Percentiles rank a stretch among this genome's conserved stretches.
Conservation (phyloP, 805 yeast species). For the Cyberlindnera mississippiensis region DNA sequence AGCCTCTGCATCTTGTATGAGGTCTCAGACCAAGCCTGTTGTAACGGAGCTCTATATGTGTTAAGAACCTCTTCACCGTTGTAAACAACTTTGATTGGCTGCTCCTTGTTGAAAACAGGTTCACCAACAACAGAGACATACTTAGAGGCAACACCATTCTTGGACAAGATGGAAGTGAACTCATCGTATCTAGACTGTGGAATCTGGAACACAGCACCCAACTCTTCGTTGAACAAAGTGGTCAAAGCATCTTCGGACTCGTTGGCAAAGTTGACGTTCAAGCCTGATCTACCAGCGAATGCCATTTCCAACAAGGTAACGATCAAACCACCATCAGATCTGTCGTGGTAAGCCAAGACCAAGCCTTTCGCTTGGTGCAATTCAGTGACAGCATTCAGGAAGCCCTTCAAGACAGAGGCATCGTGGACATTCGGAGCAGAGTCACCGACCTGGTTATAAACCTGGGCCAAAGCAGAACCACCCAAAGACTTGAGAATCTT, state of each 20-base stretch:
- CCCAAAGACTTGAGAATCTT: conserved; percentile 61
- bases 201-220: conserved; percentile 95
- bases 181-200: conserved; percentile 44
- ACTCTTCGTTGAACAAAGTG: conserved; percentile 82
- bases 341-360: conserved; percentile 89
- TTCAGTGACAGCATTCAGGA: conserved; percentile 63
- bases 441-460: conserved; percentile 82
- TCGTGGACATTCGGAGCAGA: conserved; percentile 80
- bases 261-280: conserved; percentile 46
- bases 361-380: conserved; percentile 57
- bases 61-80: conserved; percentile 45
- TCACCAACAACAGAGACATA: conserved; percentile 63
- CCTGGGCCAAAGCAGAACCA: conserved; percentile 94
- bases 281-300: conserved; percentile 89
- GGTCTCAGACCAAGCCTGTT: conserved; percentile 81
- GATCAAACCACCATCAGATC: conserved; percentile 94
- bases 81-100: conserved; percentile 43
- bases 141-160: conserved; percentile 53
- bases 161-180: conserved; percentile 52
- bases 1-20: conserved; percentile 86
- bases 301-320: conserved; percentile 92
- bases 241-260: conserved; percentile 42
- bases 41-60: conserved; percentile 64
- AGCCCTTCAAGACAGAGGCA: conserved; percentile 55
- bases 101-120: conserved; percentile 56